phyloP scores from a whole-genome alignment of 371 early-diverging fungal genomes.

The Mucor mucedo region DNA sequence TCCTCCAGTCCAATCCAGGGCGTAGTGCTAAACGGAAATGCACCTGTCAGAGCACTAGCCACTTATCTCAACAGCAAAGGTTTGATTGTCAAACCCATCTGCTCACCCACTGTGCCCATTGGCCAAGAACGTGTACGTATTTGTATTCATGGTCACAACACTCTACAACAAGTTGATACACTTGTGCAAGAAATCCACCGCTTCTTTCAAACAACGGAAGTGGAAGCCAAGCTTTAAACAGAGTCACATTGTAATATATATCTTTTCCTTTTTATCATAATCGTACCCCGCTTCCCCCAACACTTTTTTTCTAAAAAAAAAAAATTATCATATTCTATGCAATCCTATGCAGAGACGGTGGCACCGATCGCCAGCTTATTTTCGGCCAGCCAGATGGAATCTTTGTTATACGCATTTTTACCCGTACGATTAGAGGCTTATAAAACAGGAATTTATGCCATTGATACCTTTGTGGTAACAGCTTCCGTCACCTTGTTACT shows the following conservation, averaged over 20 bases:
- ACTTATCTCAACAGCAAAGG: slow-evolving; percentile 60
- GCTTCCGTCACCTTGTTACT: not conserved
- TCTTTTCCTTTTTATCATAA: not conserved
- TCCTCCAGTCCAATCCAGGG: slow-evolving; percentile 79
- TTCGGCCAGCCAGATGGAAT: not conserved
- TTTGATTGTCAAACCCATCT: slow-evolving; percentile 78
- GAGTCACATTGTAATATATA: not conserved
- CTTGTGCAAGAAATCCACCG: slow-evolving; percentile 57
- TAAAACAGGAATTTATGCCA: not conserved
- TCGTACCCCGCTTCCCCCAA: too few relatives aligned
- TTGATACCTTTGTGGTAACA: not conserved
- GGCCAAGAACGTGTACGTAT: slow-evolving; percentile 83
- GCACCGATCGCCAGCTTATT: not conserved
- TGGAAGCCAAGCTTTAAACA: slow-evolving; percentile 10
- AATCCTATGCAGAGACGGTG: not conserved
- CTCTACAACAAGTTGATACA: slow-evolving; percentile 58
- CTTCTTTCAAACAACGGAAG: slow-evolving; percentile 34
- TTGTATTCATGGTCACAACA: slow-evolving; percentile 81
- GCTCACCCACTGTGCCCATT: slow-evolving; percentile 81
- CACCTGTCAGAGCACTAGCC: slow-evolving; percentile 64
- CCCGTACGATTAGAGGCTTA: not conserved
- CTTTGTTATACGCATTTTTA: not conserved
- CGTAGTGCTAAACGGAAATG: slow-evolving; percentile 75
- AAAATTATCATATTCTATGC: too few relatives aligned
- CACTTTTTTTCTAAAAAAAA: too few relatives aligned